A percentile compares a stretch with the other conserved stretches of the same genome.
phyloP scores from a whole-genome alignment of 163 green algal species.

The Volvox carteri region DNA sequence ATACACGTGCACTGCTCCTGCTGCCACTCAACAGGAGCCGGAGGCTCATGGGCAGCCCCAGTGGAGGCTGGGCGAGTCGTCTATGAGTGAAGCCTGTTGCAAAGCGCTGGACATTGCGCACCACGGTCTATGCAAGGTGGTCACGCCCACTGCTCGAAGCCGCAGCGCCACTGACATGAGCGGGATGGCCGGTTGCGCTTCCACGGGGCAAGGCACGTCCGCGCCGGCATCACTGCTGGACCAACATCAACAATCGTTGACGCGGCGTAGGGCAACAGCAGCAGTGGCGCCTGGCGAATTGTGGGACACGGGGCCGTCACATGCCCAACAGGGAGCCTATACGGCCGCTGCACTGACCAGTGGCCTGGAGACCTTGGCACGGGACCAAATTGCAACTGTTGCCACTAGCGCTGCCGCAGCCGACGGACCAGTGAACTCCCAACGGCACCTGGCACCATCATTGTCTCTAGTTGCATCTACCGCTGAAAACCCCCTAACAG shows the following conservation, averaged over 20 bases:
- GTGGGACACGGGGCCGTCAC: constrained; percentile 10
- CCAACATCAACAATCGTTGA: background rate
- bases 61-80: background rate
- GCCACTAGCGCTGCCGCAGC: background rate
- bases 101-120: constrained; percentile 38
- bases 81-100: constrained; percentile 23
- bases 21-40: background rate
- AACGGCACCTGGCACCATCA: background rate
- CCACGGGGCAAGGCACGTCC: background rate
- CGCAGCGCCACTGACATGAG: constrained; percentile 4
- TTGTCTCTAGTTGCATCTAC: background rate
- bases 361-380: background rate
- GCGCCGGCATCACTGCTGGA: background rate
- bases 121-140: constrained; percentile 14
- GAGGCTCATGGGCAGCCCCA: background rate
- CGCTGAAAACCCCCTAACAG: background rate
- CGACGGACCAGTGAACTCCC: background rate
- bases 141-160: constrained; percentile 28
- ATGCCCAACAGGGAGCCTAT: background rate
- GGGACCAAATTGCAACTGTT: background rate
- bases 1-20: too few species aligned
- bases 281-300: background rate
- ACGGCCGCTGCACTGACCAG: background rate
- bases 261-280: background rate
- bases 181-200: background rate